Evolutionary conservation across 2,329 filamentous ascomycete genomes (phyloP), one percentile per base, ranked within the genome.

Genomic region (Pseudogymnoascus sp.): DNA sequence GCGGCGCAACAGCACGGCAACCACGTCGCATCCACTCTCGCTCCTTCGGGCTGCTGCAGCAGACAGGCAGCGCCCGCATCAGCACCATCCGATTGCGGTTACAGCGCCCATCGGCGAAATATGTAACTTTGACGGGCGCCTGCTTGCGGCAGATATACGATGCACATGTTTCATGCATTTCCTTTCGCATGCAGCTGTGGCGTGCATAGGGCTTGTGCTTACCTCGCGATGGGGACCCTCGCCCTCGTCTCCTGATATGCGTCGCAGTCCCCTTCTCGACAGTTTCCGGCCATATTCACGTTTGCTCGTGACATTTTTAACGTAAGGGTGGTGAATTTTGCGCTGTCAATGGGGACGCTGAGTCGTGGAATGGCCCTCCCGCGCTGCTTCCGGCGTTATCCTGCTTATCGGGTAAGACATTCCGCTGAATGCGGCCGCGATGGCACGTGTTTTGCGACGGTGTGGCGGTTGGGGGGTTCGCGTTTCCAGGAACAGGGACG

Each of bases 101-200:
- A 56, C 50, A 56, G 50, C 29, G n/a, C 4, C 29, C 47, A 16
- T 56, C 10, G 10, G 29, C 50, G n/a, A 11, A 50, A 33, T 26
- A 29, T 56, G 50, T 56, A 56, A 56, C 29, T 29, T 29, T 19
- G 29, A 3, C 50, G 10, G 19, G 7, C 47, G 50, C 50, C 50
- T 56, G 50, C 29, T 56, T 33, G 50, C 29, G 50, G 50, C 50
- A 56, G 50, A 56, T 56, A 56, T 56, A 56, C 50, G 50, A 56
- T 56, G 50, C 29, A 35, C 50, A 56, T 56, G 50, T 56, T 56
- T 56, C 50, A 56, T 56, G 50, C 50, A 56, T 56, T 56, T 56
- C n/a, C 50, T 4, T 56, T 56, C 50, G 50, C 50, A 56, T 56
- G 50, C 50, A 56, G 50, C 50, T 21, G 29, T 56, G 50, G 50